Conservation (phyloP, 805 yeast genomes). For the Candida vaughaniae region DNA sequence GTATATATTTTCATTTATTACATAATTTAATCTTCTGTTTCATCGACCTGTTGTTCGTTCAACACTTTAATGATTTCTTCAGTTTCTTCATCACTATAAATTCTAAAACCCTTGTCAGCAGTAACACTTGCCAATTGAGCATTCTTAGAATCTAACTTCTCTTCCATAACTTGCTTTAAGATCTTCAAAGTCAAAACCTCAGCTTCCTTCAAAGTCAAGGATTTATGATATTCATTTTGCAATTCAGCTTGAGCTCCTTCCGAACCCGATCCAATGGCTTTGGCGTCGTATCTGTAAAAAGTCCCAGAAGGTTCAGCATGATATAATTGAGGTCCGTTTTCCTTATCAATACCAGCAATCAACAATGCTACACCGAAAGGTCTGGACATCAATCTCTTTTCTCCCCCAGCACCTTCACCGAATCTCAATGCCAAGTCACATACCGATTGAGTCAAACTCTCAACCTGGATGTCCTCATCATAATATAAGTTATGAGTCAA, state of each 20-base stretch:
- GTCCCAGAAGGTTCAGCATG: slow-evolving; percentile 99
- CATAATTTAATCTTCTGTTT: slow-evolving; percentile 5
- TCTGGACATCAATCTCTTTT: slow-evolving; percentile 92
- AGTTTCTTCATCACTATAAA: slow-evolving; percentile 80
- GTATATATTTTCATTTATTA: neutral
- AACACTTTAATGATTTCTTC: slow-evolving; percentile 75
- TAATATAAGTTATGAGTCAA: slow-evolving; percentile 87
- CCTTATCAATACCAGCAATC: slow-evolving; percentile 91
- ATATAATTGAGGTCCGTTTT: slow-evolving; percentile 92
- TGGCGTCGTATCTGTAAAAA: slow-evolving; percentile 95
- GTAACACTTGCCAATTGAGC: slow-evolving; percentile 96
- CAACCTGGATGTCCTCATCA: slow-evolving; percentile 90
- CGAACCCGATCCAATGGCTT: slow-evolving; percentile 97
- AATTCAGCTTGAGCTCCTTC: slow-evolving; percentile 99
- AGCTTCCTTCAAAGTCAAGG: slow-evolving; percentile 88
- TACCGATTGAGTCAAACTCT: slow-evolving; percentile 91
- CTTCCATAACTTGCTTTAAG: slow-evolving; percentile 98
- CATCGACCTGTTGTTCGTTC: slow-evolving; percentile 62
- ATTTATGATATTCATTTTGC: slow-evolving; percentile 93
- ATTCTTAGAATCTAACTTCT: slow-evolving; percentile 89
- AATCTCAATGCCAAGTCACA: slow-evolving; percentile 95
- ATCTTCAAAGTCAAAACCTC: slow-evolving; percentile 85
- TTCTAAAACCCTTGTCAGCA: slow-evolving; percentile 76
- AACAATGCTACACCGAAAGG: slow-evolving; percentile 98
- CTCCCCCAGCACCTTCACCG: slow-evolving; percentile 97